Evolutionary conservation across 169 alveolate genomes (phyloP), one percentile per base, ranked within the genome.

Genomic region (Plasmodium gonderi): DNA sequence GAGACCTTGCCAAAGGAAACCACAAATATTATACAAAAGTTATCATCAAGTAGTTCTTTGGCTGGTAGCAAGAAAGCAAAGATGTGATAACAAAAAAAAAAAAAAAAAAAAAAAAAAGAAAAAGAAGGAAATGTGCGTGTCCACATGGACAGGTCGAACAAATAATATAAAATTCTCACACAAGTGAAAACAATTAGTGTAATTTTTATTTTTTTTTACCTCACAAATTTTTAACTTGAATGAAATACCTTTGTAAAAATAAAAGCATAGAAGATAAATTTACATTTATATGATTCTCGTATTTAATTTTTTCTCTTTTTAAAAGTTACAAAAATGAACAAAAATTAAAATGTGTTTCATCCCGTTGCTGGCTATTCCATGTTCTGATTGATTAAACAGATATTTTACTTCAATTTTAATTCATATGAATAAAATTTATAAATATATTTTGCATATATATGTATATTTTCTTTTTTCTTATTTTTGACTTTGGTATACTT

Each of bases 31-130:
- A n/a, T 77, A 31, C 79, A 79, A 42, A 79, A 60, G 26, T 8
- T 54, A 79, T 60, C 36, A 9, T 64, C 90, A 79, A 79, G 38
- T 36, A 64, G 78, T 26, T 36, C 42, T 9, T 29, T 79, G 33
- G n/a, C 68, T 9, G 42, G 29, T 79, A 64, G 26, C 49, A 79
- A 60, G 44, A 54, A 33, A 36, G 38, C 36, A 9, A 42, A 79
- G 14, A 79, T 44, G 68, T 31, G 51, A 75, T 38, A 8, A 38
- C 12, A 23, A 75, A 47, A 26, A 42, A 49, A 12, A 75, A 75
- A 23, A 64, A 23, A 64, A 2, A 64, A 64, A 64, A 64, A 64
- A 64, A 4, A 36, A 42, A 49, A 26, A 42, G 23, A 69, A 33
- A 65, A 65, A 26, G 20, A 33, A 51, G 69, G 7, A 40, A 51